Percentiles rank a stretch among this genome's conserved stretches.
Evolutionary conservation across 2,329 filamentous ascomycete species (phyloP).

Genomic region (Beauveria scarabaeidicola): DNA sequence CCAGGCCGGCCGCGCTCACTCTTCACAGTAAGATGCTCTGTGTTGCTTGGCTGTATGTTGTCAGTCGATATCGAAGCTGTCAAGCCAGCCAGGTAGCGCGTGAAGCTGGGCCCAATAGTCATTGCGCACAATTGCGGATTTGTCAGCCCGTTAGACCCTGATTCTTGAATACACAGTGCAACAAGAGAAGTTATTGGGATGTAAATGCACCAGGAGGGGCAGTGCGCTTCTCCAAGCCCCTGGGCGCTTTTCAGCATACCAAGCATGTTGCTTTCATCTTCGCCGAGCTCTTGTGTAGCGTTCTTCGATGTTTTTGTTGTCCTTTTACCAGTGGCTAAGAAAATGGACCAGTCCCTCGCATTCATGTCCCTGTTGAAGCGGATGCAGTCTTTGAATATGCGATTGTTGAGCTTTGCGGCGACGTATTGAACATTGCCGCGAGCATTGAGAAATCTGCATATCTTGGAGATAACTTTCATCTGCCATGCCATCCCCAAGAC

Average conservation of each 20-base stretch:
- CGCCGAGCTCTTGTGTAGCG: neutral
- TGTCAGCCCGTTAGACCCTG: constrained; percentile 23
- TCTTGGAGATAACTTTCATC: constrained; percentile 52
- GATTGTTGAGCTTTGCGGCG: constrained; percentile 44
- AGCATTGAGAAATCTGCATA: constrained; percentile 48
- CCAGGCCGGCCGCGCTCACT: constrained; percentile 28
- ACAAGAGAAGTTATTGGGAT: constrained; percentile 26
- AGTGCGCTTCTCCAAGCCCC: constrained; percentile 11
- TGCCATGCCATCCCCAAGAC: constrained; percentile 47
- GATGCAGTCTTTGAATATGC: constrained; percentile 53
- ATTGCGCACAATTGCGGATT: constrained; percentile 30
- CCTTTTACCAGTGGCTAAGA: constrained; percentile 41
- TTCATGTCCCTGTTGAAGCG: constrained; percentile 49
- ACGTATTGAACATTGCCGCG: constrained; percentile 49
- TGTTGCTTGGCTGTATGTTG: constrained; percentile 23
- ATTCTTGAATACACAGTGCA: constrained; percentile 20
- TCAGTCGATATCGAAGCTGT: constrained; percentile 26
- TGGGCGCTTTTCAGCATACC: constrained; percentile 16
- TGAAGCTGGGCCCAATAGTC: constrained; percentile 29
- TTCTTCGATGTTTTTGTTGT: neutral
- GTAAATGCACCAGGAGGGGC: constrained; percentile 26
- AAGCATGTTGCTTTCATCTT: neutral
- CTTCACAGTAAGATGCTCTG: constrained; percentile 26
- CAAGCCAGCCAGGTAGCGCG: constrained; percentile 29
- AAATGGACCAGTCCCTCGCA: constrained; percentile 47